Percentiles rank a stretch among this genome's conserved stretches.
phyloP scores from a whole-genome alignment of 495 filamentous ascomycete genomes.

The Tirmania nivea region DNA sequence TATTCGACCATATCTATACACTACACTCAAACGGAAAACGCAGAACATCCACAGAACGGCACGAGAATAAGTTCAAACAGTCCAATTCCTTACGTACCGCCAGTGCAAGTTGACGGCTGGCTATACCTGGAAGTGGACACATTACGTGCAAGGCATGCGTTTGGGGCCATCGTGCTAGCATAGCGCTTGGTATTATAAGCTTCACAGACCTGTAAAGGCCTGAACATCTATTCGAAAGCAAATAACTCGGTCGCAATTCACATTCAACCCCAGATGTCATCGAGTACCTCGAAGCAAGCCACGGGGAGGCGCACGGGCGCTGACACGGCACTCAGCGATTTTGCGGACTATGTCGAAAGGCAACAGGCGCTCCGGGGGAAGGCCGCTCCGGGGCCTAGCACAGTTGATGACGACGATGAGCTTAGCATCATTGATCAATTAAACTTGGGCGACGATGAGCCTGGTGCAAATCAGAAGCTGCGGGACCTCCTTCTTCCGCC shows the following conservation, averaged over 20 bases:
- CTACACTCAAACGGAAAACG: no score
- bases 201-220: not conserved
- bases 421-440: conserved; percentile 81
- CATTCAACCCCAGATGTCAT: not conserved
- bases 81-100: no score
- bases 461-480: conserved; percentile 37
- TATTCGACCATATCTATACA: no score
- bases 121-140: not conserved
- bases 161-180: not conserved
- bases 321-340: conserved; percentile 45
- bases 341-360: conserved; percentile 92
- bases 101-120: no score
- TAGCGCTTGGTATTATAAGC: not conserved
- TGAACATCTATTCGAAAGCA: not conserved
- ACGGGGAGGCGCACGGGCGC: not conserved
- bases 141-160: no score
- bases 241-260: not conserved
- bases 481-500: conserved; percentile 55
- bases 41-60: no score
- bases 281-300: not conserved
- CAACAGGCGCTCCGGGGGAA: conserved; percentile 52
- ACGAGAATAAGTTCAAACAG: no score
- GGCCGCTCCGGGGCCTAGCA: conserved; percentile 18
- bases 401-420: conserved; percentile 59
- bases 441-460: conserved; percentile 47